Conservation (phyloP, 257 asterid species). For the Solanum ossicruentum region DNA sequence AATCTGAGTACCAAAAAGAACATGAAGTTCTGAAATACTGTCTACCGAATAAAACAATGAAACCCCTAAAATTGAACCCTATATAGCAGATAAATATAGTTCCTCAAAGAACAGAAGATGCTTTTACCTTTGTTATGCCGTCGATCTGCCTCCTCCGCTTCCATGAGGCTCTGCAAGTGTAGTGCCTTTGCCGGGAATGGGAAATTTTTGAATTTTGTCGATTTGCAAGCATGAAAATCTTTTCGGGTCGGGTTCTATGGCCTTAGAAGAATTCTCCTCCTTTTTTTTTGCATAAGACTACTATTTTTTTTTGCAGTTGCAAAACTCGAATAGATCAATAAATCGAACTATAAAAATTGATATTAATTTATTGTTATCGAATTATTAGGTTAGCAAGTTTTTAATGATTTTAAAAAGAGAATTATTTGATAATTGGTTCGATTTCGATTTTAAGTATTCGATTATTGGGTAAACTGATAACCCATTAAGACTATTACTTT, state of each 20-base stretch:
- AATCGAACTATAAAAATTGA: too few species aligned
- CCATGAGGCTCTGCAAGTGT: conserved; percentile 11
- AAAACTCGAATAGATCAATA: too few species aligned
- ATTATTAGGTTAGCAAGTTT: too few species aligned
- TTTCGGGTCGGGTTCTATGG: background rate
- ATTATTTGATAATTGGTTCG: too few species aligned
- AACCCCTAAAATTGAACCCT: background rate
- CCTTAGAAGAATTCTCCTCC: background rate
- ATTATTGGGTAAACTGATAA: too few species aligned
- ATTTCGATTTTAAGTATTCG: too few species aligned
- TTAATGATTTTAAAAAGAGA: too few species aligned
- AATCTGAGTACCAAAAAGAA: conserved; percentile 3
- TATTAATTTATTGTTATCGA: too few species aligned
- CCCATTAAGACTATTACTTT: too few species aligned
- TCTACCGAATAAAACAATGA: background rate
- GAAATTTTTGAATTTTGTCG: conserved; percentile 27
- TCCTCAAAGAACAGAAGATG: background rate
- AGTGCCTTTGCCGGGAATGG: conserved; percentile 31
- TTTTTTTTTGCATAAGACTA: too few species aligned
- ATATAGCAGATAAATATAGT: background rate
- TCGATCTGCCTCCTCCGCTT: conserved; percentile 11
- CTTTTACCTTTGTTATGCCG: conserved; percentile 20
- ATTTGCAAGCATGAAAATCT: background rate
- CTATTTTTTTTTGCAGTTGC: too few species aligned
- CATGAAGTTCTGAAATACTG: background rate